Evolutionary conservation across 768 basidiomycete genomes (phyloP).

Genomic region (Pisolithus microcarpus): DNA sequence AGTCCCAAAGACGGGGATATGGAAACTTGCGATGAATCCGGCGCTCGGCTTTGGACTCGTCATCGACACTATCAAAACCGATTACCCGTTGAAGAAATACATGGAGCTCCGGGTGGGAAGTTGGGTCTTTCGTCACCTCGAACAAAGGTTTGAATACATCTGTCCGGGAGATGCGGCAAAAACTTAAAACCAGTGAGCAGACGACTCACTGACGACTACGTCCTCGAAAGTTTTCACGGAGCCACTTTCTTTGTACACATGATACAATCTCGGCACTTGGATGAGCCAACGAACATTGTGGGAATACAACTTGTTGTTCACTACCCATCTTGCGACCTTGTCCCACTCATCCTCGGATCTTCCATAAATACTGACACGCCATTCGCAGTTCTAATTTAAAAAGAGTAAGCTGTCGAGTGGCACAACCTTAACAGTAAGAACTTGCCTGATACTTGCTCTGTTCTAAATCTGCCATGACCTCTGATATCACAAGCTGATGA

Average conservation of each 20-base stretch:
- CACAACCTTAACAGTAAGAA: background rate
- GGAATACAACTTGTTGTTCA: slow-evolving; percentile 86
- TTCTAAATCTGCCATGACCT: slow-evolving; percentile 96
- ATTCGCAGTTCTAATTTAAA: slow-evolving; percentile 75
- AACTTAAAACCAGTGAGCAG: background rate
- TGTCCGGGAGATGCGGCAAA: slow-evolving; percentile 23
- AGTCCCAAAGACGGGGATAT: slow-evolving; percentile 85
- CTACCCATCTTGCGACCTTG: slow-evolving; percentile 95
- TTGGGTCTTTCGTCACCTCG: slow-evolving; percentile 91
- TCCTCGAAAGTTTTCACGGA: slow-evolving; percentile 84
- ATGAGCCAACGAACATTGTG: slow-evolving; percentile 99
- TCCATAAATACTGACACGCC: slow-evolving; percentile 95
- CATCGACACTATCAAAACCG: slow-evolving; percentile 98
- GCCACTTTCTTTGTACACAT: slow-evolving; percentile 88
- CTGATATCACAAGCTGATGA: slow-evolving; percentile 33
- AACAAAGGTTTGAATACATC: slow-evolving; percentile 92
- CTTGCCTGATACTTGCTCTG: slow-evolving; percentile 95
- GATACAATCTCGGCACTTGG: slow-evolving; percentile 90
- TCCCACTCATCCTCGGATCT: slow-evolving; percentile 86
- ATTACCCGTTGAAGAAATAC: slow-evolving; percentile 91
- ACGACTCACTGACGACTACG: slow-evolving; percentile 71
- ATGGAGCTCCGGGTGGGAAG: slow-evolving; percentile 87
- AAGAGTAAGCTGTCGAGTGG: background rate
- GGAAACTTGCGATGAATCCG: slow-evolving; percentile 92
- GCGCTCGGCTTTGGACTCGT: slow-evolving; percentile 91